Evolutionary conservation across 176 grass and related monocot genomes (phyloP).

Genomic region (Avena eriantha): DNA sequence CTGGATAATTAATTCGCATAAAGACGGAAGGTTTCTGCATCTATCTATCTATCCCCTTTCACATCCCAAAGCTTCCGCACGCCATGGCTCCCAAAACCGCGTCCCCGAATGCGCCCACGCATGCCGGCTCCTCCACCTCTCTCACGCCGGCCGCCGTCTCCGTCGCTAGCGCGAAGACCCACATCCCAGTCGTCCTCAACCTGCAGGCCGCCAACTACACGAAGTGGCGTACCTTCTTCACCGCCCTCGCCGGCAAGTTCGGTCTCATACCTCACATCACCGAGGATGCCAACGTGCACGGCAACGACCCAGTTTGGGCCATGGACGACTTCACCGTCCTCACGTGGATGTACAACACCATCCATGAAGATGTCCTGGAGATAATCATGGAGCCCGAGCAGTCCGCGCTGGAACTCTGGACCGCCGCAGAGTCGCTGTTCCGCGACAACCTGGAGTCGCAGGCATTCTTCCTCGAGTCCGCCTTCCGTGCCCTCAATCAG

Average conservation of each 20-base stretch:
- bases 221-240: constrained; percentile 13
- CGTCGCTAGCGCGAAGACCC: background rate
- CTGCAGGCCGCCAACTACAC: background rate
- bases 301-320: background rate
- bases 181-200: background rate
- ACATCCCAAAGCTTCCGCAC: background rate
- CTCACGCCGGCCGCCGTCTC: constrained; percentile 8
- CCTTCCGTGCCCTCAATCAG: background rate
- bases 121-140: background rate
- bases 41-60: background rate
- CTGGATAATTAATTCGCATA: background rate
- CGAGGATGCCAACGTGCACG: background rate
- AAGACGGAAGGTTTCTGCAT: background rate
- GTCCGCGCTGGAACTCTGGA: background rate
- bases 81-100: constrained; percentile 1
- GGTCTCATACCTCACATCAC: background rate
- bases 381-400: constrained; percentile 4
- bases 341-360: background rate
- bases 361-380: background rate
- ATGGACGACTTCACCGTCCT: constrained; percentile 1
- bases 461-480: background rate
- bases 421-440: background rate
- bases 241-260: background rate
- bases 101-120: background rate
- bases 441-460: constrained; percentile 2